Evolutionary conservation across 2,329 filamentous ascomycete genomes (phyloP).

Genomic region (Orbilia oligospora): DNA sequence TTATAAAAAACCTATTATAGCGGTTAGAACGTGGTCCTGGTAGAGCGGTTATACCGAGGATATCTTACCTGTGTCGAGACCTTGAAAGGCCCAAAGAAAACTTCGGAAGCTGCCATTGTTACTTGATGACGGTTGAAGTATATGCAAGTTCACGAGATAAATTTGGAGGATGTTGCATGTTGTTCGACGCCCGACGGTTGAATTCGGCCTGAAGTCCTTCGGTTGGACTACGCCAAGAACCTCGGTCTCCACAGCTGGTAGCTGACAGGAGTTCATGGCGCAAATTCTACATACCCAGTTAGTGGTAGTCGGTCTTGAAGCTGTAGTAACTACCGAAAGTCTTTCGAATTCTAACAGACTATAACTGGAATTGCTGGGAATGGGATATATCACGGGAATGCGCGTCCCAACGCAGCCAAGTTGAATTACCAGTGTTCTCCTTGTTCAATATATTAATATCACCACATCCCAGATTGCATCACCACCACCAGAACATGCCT

Average conservation of each 20-base stretch:
- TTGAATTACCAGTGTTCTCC: too few relatives aligned
- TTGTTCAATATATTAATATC: too few relatives aligned
- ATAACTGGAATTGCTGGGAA: neutral
- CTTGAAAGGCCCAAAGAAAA: constrained; percentile 60
- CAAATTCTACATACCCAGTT: too few relatives aligned
- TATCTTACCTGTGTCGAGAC: constrained; percentile 50
- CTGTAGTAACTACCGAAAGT: too few relatives aligned
- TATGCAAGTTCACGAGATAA: too few relatives aligned
- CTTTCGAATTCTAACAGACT: neutral
- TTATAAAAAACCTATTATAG: constrained; percentile 46
- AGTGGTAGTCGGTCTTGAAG: too few relatives aligned
- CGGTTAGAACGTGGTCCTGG: neutral
- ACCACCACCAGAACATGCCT: neutral
- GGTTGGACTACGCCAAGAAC: neutral
- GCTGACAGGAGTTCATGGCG: neutral
- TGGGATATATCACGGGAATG: neutral
- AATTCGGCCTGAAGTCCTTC: constrained; percentile 1
- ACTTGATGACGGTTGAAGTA: neutral
- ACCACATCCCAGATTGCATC: neutral
- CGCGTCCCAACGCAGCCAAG: neutral
- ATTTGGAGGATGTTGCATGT: neutral
- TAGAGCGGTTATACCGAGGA: neutral
- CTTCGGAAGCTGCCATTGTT: constrained; percentile 52
- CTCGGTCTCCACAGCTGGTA: neutral
- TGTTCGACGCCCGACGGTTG: neutral